Percentiles rank a stretch among this genome's conserved stretches.
Evolutionary conservation across 73 alveolate genomes (phyloP).

Genomic region (Stentor coeruleus): DNA sequence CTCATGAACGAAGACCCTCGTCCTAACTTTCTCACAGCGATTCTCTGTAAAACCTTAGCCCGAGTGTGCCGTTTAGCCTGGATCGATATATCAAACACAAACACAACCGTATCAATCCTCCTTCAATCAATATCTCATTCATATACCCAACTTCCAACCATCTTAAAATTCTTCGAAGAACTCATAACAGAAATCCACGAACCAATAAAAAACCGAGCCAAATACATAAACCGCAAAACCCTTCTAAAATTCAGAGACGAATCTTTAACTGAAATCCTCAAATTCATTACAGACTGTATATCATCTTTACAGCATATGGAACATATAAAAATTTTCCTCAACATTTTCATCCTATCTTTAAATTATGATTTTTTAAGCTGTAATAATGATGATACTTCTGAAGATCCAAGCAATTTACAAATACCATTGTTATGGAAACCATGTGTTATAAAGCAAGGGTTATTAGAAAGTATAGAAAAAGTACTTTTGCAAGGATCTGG

Average conservation of each 20-base stretch:
- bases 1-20: too few relatives aligned
- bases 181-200: not conserved
- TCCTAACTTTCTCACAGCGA: too few relatives aligned
- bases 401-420: constrained; percentile 1
- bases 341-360: not conserved
- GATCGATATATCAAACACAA: too few relatives aligned
- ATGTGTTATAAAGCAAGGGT: not conserved
- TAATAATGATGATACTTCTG: not conserved
- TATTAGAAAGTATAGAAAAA: not conserved
- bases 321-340: not conserved
- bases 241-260: constrained; percentile 2
- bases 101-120: too few relatives aligned
- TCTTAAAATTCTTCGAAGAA: not conserved
- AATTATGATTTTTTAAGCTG: constrained; percentile 4
- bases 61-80: too few relatives aligned
- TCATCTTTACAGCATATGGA: not conserved
- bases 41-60: too few relatives aligned
- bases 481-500: not conserved
- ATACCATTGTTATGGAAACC: constrained; percentile 12
- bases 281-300: too few relatives aligned
- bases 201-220: constrained; percentile 9
- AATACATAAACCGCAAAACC: not conserved
- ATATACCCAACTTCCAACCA: too few relatives aligned
- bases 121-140: too few relatives aligned
- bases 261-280: not conserved